Conservation (phyloP, 2,329 filamentous ascomycete genomes). For the Aureobasidium sp. region DNA sequence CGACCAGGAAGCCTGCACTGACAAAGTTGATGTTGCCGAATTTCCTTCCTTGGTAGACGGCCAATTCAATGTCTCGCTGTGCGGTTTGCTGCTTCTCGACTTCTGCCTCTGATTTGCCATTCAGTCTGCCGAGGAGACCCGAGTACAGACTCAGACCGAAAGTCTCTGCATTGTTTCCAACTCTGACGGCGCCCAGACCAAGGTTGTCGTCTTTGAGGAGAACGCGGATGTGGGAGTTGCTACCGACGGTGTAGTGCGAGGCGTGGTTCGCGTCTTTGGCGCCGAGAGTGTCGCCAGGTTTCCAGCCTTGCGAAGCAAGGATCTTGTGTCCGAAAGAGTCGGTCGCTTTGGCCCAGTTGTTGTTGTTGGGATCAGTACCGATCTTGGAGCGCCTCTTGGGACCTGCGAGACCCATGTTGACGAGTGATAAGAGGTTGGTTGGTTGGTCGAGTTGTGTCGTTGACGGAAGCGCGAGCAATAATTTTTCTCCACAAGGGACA, state of each 20-base stretch:
- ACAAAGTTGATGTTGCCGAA: conserved; percentile 90
- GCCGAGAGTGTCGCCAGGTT: conserved; percentile 85
- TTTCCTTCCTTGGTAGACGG: conserved; percentile 76
- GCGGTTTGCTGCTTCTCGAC: conserved; percentile 75
- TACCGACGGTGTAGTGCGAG: conserved; percentile 80
- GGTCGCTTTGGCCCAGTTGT: conserved; percentile 87
- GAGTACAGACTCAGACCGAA: conserved; percentile 91
- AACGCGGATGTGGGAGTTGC: conserved; percentile 86
- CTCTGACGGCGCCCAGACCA: conserved; percentile 85
- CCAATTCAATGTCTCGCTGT: conserved; percentile 75
- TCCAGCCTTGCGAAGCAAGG: conserved; percentile 90
- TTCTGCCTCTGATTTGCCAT: conserved; percentile 83
- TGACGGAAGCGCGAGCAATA: background rate
- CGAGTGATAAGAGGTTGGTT: background rate
- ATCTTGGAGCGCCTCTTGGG: conserved; percentile 73
- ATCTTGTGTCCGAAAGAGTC: conserved; percentile 91
- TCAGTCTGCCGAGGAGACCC: conserved; percentile 86
- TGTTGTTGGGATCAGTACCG: conserved; percentile 95
- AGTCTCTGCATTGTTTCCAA: conserved; percentile 72
- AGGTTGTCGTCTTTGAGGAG: conserved; percentile 91
- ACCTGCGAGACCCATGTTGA: conserved; percentile 72
- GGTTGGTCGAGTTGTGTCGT: background rate
- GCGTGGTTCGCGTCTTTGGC: conserved; percentile 79
- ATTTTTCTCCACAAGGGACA: conserved; percentile 14
- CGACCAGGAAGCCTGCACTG: conserved; percentile 77